Conservation (phyloP, 345 rosid genomes). For the Citrus australasica region DNA sequence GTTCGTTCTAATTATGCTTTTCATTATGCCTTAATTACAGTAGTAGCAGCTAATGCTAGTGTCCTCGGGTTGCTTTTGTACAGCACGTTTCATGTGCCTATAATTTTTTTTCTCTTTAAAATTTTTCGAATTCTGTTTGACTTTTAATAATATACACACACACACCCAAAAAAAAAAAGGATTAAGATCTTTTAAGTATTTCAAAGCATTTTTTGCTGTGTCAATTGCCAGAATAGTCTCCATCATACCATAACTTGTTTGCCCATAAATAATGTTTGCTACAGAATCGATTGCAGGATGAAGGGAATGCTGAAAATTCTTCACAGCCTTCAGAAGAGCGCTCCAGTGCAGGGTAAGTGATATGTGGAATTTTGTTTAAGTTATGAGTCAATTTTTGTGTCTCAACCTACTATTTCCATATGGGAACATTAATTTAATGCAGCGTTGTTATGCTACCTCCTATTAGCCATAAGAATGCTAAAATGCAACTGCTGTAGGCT, state of each 20-base stretch:
- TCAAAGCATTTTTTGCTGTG: neutral
- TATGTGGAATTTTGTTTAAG: neutral
- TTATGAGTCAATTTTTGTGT: neutral
- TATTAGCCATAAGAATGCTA: neutral
- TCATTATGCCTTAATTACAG: neutral
- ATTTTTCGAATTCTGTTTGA: neutral
- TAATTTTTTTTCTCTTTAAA: neutral
- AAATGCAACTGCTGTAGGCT: neutral
- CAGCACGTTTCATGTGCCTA: neutral
- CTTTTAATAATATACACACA: neutral
- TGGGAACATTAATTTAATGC: neutral
- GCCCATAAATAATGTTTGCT: neutral
- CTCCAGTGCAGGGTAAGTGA: slow-evolving; percentile 19
- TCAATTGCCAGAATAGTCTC: neutral
- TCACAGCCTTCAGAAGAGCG: slow-evolving; percentile 14
- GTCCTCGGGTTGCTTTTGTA: neutral
- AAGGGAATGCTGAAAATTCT: slow-evolving; percentile 15
- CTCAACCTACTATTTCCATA: neutral
- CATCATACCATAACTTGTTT: too few species aligned
- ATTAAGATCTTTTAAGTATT: neutral
- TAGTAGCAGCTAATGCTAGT: neutral
- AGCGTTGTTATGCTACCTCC: neutral
- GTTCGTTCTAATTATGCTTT: neutral
- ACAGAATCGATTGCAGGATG: slow-evolving; percentile 18
- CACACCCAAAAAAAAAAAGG: neutral